Conservation (phyloP, 768 basidiomycete species). For the Psilocybe subaeruginosa region DNA sequence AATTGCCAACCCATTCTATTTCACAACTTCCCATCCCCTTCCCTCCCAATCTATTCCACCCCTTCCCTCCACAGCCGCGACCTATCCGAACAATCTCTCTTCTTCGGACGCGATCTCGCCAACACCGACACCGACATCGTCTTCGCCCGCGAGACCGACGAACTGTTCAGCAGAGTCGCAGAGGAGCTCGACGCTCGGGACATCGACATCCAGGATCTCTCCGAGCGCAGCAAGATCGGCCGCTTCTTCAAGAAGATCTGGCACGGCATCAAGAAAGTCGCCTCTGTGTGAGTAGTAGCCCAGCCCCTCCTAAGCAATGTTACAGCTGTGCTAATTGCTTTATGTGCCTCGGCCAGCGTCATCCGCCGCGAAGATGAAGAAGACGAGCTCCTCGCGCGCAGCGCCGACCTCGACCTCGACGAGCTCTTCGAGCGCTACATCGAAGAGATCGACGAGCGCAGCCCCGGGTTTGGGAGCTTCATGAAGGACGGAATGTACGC, state of each 20-base stretch:
- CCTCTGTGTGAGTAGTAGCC: constrained; percentile 4
- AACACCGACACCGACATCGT: background rate
- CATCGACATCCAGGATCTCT: background rate
- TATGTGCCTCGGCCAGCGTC: background rate
- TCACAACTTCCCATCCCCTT: too few relatives aligned
- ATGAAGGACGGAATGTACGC: constrained; percentile 11
- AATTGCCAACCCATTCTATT: background rate
- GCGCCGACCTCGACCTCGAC: background rate
- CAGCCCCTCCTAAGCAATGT: too few relatives aligned
- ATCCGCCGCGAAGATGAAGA: constrained; percentile 8
- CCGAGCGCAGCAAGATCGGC: constrained; percentile 5
- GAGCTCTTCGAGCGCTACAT: constrained; percentile 14
- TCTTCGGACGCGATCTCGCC: constrained; percentile 12
- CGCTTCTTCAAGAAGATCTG: constrained; percentile 8
- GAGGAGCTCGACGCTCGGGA: constrained; percentile 18
- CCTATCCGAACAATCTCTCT: background rate
- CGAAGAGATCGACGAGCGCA: constrained; percentile 11
- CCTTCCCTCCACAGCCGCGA: constrained; percentile 7
- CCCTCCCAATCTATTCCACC: background rate
- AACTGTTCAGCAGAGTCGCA: constrained; percentile 15
- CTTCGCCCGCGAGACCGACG: constrained; percentile 17
- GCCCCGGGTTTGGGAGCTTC: constrained; percentile 4
- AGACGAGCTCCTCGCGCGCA: constrained; percentile 4
- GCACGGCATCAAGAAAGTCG: constrained; percentile 11
- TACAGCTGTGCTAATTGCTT: background rate